Evolutionary conservation across 2,329 filamentous ascomycete genomes (phyloP).

Genomic region (Ophiostoma montium): DNA sequence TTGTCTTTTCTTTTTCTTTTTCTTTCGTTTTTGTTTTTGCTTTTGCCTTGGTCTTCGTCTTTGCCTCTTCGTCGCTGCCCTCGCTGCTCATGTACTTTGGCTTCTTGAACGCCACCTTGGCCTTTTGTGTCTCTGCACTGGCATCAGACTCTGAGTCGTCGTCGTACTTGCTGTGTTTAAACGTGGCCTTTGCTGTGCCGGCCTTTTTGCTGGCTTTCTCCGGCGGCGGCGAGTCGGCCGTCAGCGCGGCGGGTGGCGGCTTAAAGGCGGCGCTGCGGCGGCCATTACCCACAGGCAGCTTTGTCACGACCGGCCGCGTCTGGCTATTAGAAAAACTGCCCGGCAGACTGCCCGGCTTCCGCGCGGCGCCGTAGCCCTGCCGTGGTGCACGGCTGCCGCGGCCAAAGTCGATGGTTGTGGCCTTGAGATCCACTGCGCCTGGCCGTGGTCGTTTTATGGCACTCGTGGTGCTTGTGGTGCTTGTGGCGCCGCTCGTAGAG

Average conservation of each 20-base stretch:
- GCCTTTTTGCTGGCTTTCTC: neutral
- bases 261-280: neutral
- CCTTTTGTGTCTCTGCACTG: neutral
- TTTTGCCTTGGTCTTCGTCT: neutral
- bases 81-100: neutral
- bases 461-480: neutral
- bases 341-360: neutral
- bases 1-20: neutral
- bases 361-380: neutral
- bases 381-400: neutral
- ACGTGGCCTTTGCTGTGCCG: neutral
- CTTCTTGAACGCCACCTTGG: neutral
- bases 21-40: neutral
- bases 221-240: neutral
- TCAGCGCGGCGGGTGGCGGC: neutral
- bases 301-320: neutral
- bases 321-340: too few species aligned
- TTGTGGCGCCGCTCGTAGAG: neutral
- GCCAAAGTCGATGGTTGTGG: neutral
- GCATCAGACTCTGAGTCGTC: neutral
- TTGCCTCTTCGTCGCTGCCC: neutral
- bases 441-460: neutral
- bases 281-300: too few species aligned
- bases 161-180: constrained; percentile 6
- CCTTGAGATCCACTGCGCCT: neutral